A percentile compares a stretch with the other conserved stretches of the same genome.
phyloP scores from a whole-genome alignment of 208 protist genomes.

The Baffinella frigidus region DNA sequence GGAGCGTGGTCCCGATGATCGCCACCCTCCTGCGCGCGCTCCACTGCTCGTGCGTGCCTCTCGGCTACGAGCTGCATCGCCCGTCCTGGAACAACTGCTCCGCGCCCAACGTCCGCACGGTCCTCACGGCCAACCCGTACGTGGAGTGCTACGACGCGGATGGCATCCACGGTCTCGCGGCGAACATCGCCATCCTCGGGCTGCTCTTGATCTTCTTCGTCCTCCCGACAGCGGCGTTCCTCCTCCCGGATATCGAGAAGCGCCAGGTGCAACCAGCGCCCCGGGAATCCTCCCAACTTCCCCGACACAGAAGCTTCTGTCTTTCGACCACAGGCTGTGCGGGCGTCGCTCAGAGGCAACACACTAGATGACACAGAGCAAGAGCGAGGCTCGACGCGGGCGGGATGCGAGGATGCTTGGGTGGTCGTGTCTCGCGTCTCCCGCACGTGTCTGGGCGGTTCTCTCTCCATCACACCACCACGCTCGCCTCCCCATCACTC shows the following conservation, averaged over 20 bases:
- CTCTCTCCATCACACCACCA: too few relatives aligned
- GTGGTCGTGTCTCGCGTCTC: too few relatives aligned
- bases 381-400: too few relatives aligned
- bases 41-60: conserved; percentile 7
- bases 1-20: not conserved
- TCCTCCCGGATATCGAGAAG: not conserved
- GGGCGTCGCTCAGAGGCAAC: too few relatives aligned
- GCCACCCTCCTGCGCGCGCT: not conserved
- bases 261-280: not conserved
- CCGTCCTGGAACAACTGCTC: conserved; percentile 41
- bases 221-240: not conserved
- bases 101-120: not conserved
- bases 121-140: not conserved
- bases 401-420: too few relatives aligned
- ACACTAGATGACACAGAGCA: too few relatives aligned
- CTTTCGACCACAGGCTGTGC: too few relatives aligned
- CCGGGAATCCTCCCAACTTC: too few relatives aligned
- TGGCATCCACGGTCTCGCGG: not conserved
- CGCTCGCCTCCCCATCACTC: too few relatives aligned
- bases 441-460: too few relatives aligned
- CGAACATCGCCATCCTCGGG: not conserved
- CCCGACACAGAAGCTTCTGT: too few relatives aligned
- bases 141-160: not conserved
- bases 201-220: not conserved
- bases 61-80: not conserved